These are phyloP conservation scores for Botrytis aclada DNA, from an alignment of 2,329 filamentous ascomycete genomes.

Conservation along the genomic window DNA sequence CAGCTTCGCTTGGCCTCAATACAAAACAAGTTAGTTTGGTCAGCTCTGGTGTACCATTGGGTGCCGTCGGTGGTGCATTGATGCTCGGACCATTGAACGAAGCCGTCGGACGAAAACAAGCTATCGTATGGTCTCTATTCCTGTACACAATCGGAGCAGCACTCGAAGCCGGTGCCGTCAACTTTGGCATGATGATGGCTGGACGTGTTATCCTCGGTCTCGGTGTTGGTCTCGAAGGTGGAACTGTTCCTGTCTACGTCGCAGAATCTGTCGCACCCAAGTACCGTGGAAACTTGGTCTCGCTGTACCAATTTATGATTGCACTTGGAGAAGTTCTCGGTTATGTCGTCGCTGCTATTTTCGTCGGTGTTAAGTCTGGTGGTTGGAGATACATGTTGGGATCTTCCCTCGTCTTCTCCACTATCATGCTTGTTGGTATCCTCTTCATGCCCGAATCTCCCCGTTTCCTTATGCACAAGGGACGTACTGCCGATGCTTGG, in stretches of 20 bases:
- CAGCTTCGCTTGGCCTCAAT: conserved; percentile 49
- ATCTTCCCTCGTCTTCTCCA: conserved; percentile 68
- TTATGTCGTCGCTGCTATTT: conserved; percentile 70
- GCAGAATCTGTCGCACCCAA: conserved; percentile 67
- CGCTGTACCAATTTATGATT: conserved; percentile 73
- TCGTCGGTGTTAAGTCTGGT: conserved; percentile 59
- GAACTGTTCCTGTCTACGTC: conserved; percentile 72
- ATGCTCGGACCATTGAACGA: conserved; percentile 66
- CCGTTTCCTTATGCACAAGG: conserved; percentile 68
- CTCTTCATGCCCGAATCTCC: conserved; percentile 69
- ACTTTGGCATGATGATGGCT: conserved; percentile 69
- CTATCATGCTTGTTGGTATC: conserved; percentile 61
- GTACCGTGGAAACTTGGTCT: conserved; percentile 69
- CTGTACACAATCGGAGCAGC: conserved; percentile 69
- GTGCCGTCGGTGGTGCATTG: conserved; percentile 67
- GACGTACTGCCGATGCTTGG: conserved; percentile 56
- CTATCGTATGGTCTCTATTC: conserved; percentile 66
- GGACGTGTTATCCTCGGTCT: conserved; percentile 66
- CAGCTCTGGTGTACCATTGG: conserved; percentile 68
- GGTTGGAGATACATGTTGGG: conserved; percentile 75
- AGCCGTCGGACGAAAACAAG: conserved; percentile 61
- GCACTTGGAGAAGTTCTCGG: conserved; percentile 71
- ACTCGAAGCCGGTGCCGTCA: conserved; percentile 64
- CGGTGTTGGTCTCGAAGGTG: conserved; percentile 70
- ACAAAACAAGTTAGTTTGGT: conserved; percentile 60